Conservation (phyloP, 495 filamentous ascomycete genomes). For the Daldinia grandis region DNA sequence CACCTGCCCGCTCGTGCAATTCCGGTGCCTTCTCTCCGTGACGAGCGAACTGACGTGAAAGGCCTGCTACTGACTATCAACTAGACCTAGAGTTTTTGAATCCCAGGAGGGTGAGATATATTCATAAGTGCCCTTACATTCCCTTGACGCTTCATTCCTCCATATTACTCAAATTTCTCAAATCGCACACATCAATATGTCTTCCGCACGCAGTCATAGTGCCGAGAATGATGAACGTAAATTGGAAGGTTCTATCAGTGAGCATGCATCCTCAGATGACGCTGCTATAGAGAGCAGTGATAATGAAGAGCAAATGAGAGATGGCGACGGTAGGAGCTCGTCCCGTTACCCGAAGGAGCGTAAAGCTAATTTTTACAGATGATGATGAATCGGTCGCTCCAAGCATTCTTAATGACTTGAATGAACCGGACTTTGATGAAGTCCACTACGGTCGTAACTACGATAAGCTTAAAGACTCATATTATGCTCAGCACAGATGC, state of each 20-base stretch:
- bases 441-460: background rate
- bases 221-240: background rate
- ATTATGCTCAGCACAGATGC: background rate
- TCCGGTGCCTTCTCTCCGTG: background rate
- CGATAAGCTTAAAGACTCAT: background rate
- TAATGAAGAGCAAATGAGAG: background rate
- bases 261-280: background rate
- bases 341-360: background rate
- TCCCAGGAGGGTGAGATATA: background rate
- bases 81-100: background rate
- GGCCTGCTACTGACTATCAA: background rate
- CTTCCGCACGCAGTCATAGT: background rate
- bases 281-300: background rate
- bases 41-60: background rate
- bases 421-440: background rate
- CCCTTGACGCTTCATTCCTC: background rate
- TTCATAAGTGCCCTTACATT: background rate
- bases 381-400: background rate
- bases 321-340: background rate
- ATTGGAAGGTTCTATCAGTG: background rate
- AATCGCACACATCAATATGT: background rate
- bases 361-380: background rate
- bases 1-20: background rate
- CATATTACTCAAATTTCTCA: background rate
- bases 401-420: background rate